phyloP scores from a whole-genome alignment of 805 yeast genomes.

The Yamadazyma philogaea region DNA sequence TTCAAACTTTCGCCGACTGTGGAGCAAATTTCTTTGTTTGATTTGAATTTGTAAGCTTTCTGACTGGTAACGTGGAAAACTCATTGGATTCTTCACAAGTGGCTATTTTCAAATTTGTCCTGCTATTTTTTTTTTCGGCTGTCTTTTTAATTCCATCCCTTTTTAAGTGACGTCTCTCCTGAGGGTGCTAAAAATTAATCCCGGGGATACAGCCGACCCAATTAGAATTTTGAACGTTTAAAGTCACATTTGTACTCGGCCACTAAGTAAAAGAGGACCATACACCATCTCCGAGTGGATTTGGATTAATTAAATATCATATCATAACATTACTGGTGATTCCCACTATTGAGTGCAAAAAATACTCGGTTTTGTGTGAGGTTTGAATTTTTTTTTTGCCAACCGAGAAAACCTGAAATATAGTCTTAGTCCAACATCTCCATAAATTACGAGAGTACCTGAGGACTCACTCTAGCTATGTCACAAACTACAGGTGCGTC shows the following conservation, averaged over 20 bases:
- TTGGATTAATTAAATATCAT: no score
- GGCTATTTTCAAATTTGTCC: neutral
- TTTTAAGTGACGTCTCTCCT: neutral
- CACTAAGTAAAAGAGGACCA: neutral
- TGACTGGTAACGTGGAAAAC: neutral
- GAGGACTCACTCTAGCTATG: neutral
- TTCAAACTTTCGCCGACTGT: conserved; percentile 3
- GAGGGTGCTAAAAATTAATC: conserved; percentile 6
- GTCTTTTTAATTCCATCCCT: neutral
- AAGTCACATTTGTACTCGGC: neutral
- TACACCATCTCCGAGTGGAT: neutral
- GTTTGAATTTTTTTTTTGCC: conserved; percentile 10
- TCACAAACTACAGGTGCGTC: neutral
- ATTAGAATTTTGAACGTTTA: neutral
- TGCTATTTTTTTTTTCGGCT: neutral
- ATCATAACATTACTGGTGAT: no score
- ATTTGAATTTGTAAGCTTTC: neutral
- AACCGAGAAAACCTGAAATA: conserved; percentile 7
- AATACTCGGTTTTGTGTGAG: conserved; percentile 9
- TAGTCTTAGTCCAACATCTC: neutral
- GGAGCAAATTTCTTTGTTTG: neutral
- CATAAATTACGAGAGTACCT: no score
- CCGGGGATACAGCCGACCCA: neutral
- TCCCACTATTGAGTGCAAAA: neutral
- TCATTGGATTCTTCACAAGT: neutral